Base-by-base conservation (phyloP, 345 rosid genomes). In the Linum lewisii region DNA sequence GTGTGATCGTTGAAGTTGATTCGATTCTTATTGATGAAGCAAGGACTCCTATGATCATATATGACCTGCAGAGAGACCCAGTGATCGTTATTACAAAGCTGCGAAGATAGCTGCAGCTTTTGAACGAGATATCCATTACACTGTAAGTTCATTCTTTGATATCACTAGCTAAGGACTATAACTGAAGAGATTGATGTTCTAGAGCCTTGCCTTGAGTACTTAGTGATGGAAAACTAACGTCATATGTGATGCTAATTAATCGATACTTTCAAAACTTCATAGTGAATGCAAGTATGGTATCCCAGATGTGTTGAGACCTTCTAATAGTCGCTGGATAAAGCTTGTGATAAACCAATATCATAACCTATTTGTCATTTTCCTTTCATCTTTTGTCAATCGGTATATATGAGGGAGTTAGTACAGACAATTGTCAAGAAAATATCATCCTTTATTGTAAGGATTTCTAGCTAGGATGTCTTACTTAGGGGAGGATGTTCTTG, bases 1-100 rank as follows among this genome's bases (percentile, higher is more conserved):
- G 93, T 77, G 69, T 92, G 25, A 92, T 88, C 63, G 98, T 88
- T 58, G 98, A 92, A 83, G 96, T 92, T 62, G 98, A 92, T 75
- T 92, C 98, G 68, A 92, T 92, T 75, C 96, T 92, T 65, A 84
- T 86, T 71, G 96, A 92, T 78, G 98, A 92, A 78, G 98, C 98
- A 78, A 86, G 98, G 69, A 92, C 98, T 62, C 98, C 98, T 55
- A 89, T 92, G 42, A 86, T 88, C 73, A 88, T 86, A 71, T 88
- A 95, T 57, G 96, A 44, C 82, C 87, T 50, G 98, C 98, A 55
- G 98, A 92, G 78, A 92, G 82, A 78, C 98, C 98, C 16, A 86
- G 96, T 77, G 98, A 88, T 60, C 84, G 63, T 6, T 92, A 88
- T 59, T 92, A 88, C 54, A 92, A 92, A 80, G 96, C 95, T 73